Base-by-base conservation (phyloP, 2,329 filamentous ascomycete species). In the Penicillium sp. region DNA sequence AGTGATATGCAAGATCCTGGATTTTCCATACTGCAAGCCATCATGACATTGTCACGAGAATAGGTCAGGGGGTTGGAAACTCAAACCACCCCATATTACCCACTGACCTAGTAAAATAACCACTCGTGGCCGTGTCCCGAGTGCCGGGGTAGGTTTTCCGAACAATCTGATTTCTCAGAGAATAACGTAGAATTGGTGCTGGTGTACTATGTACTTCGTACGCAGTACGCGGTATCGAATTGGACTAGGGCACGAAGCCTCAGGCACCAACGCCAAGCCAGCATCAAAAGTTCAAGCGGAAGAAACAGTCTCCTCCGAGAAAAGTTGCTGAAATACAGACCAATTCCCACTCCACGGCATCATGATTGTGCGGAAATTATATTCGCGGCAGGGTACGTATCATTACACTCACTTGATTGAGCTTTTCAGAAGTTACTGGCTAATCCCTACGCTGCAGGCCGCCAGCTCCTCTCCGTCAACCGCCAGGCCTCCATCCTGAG, bases 361-460 rank as follows among this genome's bases (percentile, higher is more conserved):
- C 54, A 80, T 80, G 78, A 79, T 79, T 72, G 71, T 79, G 68
- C 75, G 78, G 66, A 71, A 76, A 59, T 54, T 77, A 48, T 74
- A 70, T 67, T 64, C 74, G 71, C 76, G 76, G 73, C 78, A 80
- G 62, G 73, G 78, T 80, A 60, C 70, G 78, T 73, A 15, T 19
- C 41, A 26, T 13, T 58, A 7, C 11, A 50, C 41, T 44, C 6
- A 15, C 11, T 35, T 56, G 3, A 45, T 17, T 26, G 8, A 26
- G 44, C 47, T 23, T 47, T 35, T 50, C 13, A 47, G 44, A 31
- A 45, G 17, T 15, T 21, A 26, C 15, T 56, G 48, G 38, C 66
- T 67, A 64, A 73, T 65, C 9, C 29, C 50, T 41, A 35, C 56
- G 47, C 58, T 35, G 8, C 61, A 78, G 76, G 75, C 72, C 76